Percentiles rank a stretch among this genome's conserved stretches.
Evolutionary conservation across 2,329 filamentous ascomycete species (phyloP).

Genomic region (Davidsoniella virescens): DNA sequence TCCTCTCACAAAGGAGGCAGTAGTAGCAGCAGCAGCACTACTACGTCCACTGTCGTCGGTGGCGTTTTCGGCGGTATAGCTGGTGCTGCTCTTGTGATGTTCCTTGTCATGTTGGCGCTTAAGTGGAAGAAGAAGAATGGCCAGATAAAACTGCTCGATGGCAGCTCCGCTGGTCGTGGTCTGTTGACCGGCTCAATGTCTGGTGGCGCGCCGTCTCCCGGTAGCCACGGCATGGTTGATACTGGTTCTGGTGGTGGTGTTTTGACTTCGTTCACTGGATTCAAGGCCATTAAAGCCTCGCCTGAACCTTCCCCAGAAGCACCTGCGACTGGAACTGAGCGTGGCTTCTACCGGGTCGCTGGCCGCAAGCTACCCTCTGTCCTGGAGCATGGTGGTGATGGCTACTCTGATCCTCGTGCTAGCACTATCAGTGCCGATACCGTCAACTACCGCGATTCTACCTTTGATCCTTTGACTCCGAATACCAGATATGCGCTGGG

Average conservation of each 20-base stretch:
- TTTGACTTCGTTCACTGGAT: constrained; percentile 11
- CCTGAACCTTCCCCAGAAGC: constrained; percentile 14
- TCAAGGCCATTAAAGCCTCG: constrained; percentile 10
- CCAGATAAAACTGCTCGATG: constrained; percentile 28
- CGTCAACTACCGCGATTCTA: constrained; percentile 12
- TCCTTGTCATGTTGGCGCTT: constrained; percentile 37
- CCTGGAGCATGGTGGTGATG: constrained; percentile 44
- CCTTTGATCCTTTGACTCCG: constrained; percentile 23
- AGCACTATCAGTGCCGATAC: constrained; percentile 26
- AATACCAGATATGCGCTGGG: constrained; percentile 34
- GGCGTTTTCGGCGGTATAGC: constrained; percentile 42
- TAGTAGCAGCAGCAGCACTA: constrained; percentile 6
- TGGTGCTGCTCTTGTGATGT: constrained; percentile 38
- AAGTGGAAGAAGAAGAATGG: constrained; percentile 37
- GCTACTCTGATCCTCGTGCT: constrained; percentile 36
- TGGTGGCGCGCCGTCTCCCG: constrained; percentile 16
- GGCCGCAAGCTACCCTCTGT: constrained; percentile 49
- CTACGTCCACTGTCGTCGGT: constrained; percentile 28
- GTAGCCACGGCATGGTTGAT: constrained; percentile 1
- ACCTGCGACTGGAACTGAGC: constrained; percentile 26
- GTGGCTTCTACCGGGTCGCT: constrained; percentile 48
- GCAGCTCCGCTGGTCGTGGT: constrained; percentile 17
- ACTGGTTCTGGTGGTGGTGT: constrained; percentile 8
- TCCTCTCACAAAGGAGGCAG: constrained; percentile 13
- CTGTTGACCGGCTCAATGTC: neutral